These are phyloP conservation scores for Psophocarpus tetragonolobus DNA, from an alignment of 306 rosid genomes.

Conservation along the genomic window DNA sequence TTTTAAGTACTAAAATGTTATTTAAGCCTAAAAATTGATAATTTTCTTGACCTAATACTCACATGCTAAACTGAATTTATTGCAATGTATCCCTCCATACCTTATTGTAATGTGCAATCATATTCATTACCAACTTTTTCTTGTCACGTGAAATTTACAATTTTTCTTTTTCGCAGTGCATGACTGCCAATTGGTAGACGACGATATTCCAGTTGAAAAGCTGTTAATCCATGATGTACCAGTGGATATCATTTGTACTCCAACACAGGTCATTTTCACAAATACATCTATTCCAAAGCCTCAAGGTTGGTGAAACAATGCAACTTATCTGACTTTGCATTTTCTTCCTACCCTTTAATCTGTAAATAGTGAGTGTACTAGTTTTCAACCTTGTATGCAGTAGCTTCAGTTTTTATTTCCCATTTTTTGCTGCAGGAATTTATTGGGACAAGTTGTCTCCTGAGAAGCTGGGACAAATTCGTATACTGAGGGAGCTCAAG, in stretches of 20 bases:
- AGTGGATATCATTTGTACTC: conserved; percentile 90
- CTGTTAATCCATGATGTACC: conserved; percentile 86
- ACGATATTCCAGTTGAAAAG: conserved; percentile 81
- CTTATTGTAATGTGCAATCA: not conserved
- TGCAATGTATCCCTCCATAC: not conserved
- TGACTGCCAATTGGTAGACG: conserved; percentile 86
- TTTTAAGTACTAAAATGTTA: too few relatives aligned
- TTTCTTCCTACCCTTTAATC: not conserved
- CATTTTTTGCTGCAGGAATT: conserved; percentile 53
- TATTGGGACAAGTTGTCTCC: conserved; percentile 96
- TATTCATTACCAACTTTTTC: not conserved
- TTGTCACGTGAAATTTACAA: not conserved
- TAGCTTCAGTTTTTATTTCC: not conserved
- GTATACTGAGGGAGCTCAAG: conserved; percentile 82
- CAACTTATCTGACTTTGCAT: not conserved
- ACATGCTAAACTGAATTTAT: conserved; percentile 16
- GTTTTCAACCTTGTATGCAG: not conserved
- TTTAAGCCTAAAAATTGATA: too few relatives aligned
- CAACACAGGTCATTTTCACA: conserved; percentile 72
- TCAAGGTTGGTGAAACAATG: conserved; percentile 66
- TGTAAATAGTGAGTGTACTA: not conserved
- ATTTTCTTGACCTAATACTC: not conserved
- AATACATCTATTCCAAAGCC: conserved; percentile 74
- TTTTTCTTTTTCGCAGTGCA: conserved; percentile 56
- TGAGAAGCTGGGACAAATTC: conserved; percentile 81